Base-by-base conservation (phyloP, 805 yeast genomes). In the Suhomyces emberorum region DNA sequence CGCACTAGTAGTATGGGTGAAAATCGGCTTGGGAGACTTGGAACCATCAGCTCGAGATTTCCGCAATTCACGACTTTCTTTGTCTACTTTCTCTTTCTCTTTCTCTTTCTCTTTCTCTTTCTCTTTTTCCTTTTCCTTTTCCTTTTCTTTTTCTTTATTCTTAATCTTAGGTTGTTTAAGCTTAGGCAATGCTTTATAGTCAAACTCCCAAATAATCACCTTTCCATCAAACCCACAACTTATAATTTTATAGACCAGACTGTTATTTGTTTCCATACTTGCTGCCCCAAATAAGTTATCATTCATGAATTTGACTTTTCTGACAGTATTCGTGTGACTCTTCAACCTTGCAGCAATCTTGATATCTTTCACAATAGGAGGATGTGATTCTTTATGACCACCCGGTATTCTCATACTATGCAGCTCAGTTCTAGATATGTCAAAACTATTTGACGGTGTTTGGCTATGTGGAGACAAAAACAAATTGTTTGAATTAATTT, bases 171-270 rank as follows among this genome's bases (percentile, higher is more conserved):
- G 39, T 18, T 16, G 49, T 32, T 65, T 65, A 4, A 63, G 52
- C 34, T 60, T 58, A 4, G 70, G 66, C 17, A 68, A 51, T 3
- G 70, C 69, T 38, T 62, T 63, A 40, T 61, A 61, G 41, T 68
- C 70, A 48, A 68, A 65, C 36, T 68, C 73, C 73, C 73, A 68
- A 11, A 65, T 40, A n/a, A 65, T 52, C 5, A 65, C 52, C 35
- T 62, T 60, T 1, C 69, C 70, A 41, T 68, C 73, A 37, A 44
- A 48, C 1, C 72, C 73, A 44, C 65, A 57, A 32, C 68, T 59
- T 3, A 65, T 46, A 27, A 67, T 41, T 37, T 60, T 60, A 44
- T 67, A 67, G 3, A 53, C 43, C 39, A 48, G 52, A 6, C 31
- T 30, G 17, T 31, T 37, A 4, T 46, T 22, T 7, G 35, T 29